phyloP scores from a whole-genome alignment of 345 rosid genomes.

The Syzygium jambos region DNA sequence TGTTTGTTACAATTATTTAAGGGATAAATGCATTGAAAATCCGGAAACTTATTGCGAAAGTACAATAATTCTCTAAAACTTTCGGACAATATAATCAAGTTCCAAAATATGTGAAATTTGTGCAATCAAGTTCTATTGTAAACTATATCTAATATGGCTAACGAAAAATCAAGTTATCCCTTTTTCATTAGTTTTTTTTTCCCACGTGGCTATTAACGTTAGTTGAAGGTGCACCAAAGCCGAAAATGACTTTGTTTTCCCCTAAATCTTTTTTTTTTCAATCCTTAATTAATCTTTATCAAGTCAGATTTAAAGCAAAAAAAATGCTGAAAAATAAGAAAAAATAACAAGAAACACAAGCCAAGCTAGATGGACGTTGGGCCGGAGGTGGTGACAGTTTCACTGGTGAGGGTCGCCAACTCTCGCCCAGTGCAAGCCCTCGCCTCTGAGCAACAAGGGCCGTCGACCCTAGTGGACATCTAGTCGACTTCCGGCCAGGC shows the following conservation, averaged over 20 bases:
- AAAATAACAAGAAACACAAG: neutral
- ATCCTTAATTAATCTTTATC: neutral
- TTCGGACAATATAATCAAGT: neutral
- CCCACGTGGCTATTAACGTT: too few relatives aligned
- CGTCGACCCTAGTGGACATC: neutral
- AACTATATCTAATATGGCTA: neutral
- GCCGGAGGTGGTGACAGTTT: neutral
- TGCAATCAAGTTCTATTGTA: neutral
- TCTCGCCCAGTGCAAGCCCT: neutral
- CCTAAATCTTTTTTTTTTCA: too few relatives aligned
- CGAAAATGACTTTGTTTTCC: neutral
- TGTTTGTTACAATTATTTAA: neutral
- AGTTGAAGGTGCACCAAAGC: neutral
- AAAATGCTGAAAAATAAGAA: neutral
- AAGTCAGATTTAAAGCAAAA: neutral
- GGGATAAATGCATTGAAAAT: neutral
- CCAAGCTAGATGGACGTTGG: neutral
- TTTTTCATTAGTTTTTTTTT: neutral
- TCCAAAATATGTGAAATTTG: neutral
- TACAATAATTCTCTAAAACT: accelerated
- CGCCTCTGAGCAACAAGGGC: neutral
- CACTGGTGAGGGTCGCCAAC: neutral
- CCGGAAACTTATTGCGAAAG: accelerated
- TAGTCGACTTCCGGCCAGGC: too few relatives aligned
- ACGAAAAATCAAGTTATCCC: neutral